Percentiles rank a stretch among this genome's conserved stretches.
Conservation (phyloP, 805 yeast species). For the Lipomyces kockii region DNA sequence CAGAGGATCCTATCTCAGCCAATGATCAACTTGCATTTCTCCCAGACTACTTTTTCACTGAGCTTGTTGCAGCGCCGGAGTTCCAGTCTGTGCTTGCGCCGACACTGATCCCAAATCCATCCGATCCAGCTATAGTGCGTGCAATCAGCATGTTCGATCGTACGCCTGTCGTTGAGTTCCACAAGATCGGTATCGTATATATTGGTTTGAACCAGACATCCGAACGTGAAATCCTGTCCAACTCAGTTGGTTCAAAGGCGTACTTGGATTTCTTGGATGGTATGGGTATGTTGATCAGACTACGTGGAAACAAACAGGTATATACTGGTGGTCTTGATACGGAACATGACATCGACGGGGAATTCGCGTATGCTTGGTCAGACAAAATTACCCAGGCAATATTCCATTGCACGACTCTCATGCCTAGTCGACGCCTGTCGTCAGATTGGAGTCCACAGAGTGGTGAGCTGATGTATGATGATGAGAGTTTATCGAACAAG, state of each 20-base stretch:
- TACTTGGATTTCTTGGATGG: conserved; percentile 63
- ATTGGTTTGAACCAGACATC: conserved; percentile 67
- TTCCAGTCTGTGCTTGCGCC: conserved; percentile 49
- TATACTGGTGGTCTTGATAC: conserved; percentile 82
- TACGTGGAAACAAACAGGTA: conserved; percentile 58
- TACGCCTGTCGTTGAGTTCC: conserved; percentile 76
- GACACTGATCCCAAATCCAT: conserved; percentile 52
- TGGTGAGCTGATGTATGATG: conserved; percentile 18
- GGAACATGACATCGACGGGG: conserved; percentile 72
- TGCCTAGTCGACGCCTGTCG: conserved; percentile 60
- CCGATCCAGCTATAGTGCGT: conserved; percentile 43
- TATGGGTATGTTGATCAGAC: conserved; percentile 64
- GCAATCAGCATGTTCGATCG: conserved; percentile 70
- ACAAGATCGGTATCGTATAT: conserved; percentile 78
- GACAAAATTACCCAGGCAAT: conserved; percentile 72
- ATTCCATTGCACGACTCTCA: conserved; percentile 80
- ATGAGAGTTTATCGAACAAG: conserved; percentile 48
- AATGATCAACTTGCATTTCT: conserved; percentile 41
- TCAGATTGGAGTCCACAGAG: conserved; percentile 2
- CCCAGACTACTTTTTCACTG: conserved; percentile 58
- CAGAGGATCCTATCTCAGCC: conserved; percentile 10
- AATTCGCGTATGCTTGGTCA: conserved; percentile 72
- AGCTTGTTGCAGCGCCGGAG: conserved; percentile 54
- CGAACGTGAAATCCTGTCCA: conserved; percentile 68
- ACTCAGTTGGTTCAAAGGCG: conserved; percentile 62